Evolutionary conservation across 176 grass and related monocot genomes (phyloP).

Genomic region (Aegilops speltoides): DNA sequence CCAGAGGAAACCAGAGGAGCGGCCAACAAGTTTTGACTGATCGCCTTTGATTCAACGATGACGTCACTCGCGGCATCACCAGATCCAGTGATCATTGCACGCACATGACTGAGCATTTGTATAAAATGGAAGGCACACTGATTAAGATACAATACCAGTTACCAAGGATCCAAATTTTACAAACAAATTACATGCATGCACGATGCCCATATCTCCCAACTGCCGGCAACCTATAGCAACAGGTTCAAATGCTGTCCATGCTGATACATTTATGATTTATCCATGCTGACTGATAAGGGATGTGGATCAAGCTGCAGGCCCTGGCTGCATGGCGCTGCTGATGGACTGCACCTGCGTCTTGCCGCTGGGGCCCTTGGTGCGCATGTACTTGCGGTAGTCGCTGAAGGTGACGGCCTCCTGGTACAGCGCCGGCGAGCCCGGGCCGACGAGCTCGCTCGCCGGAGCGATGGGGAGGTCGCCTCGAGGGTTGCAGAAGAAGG

Average conservation of each 20-base stretch:
- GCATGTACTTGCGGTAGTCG: slow-evolving; percentile 55
- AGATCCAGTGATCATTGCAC: background rate
- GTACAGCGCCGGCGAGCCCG: slow-evolving; percentile 29
- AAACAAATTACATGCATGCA: background rate
- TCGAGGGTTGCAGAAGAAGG: slow-evolving; percentile 72
- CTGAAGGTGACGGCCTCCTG: slow-evolving; percentile 32
- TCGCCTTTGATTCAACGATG: too few relatives aligned
- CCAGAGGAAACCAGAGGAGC: too few relatives aligned
- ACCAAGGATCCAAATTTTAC: background rate
- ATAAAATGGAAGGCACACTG: background rate
- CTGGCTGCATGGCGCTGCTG: background rate
- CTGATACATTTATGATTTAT: background rate
- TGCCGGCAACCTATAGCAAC: background rate
- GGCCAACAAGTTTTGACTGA: too few relatives aligned
- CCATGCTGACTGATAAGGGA: background rate
- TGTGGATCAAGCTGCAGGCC: background rate
- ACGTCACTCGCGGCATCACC: too few relatives aligned
- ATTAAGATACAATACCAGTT: background rate
- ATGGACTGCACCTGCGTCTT: slow-evolving; percentile 51
- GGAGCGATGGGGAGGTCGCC: slow-evolving; percentile 51
- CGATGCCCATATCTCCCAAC: background rate
- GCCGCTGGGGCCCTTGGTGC: slow-evolving; percentile 44
- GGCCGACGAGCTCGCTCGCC: slow-evolving; percentile 31
- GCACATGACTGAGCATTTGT: background rate
- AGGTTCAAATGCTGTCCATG: background rate